These are phyloP conservation scores for Eimeria acervulina DNA, from an alignment of 169 alveolate genomes.

Conservation along the genomic window DNA sequence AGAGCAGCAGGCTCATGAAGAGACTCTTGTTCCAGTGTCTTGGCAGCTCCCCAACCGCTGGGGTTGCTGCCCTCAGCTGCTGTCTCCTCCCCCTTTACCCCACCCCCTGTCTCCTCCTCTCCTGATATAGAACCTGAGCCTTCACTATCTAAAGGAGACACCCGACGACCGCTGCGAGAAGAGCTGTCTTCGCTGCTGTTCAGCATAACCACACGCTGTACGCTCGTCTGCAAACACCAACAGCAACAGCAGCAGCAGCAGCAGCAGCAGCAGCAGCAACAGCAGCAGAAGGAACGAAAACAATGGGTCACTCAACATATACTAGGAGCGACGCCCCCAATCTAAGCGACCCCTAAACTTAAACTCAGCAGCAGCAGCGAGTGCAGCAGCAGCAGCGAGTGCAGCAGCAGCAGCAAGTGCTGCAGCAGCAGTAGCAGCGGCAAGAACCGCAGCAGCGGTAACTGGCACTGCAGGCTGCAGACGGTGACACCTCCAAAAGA, in stretches of 20 bases:
- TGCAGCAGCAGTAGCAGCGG: no score
- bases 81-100: not conserved
- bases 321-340: no score
- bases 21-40: conserved; percentile 24
- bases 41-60: not conserved
- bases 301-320: no score
- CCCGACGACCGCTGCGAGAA: not conserved
- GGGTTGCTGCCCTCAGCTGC: not conserved
- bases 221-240: conserved; percentile 52
- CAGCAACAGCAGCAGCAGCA: conserved; percentile 21
- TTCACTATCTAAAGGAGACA: not conserved
- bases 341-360: no score
- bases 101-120: not conserved
- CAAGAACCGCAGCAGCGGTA: not conserved
- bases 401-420: no score
- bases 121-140: not conserved
- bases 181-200: conserved; percentile 2
- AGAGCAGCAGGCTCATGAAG: conserved; percentile 48
- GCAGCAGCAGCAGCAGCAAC: not conserved
- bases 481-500: not conserved
- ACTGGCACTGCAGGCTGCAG: not conserved
- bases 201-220: conserved; percentile 72
- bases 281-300: not conserved
- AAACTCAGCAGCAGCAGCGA: no score
- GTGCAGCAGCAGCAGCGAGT: no score